phyloP scores from a whole-genome alignment of 2,329 filamentous ascomycete species.

The Incumbomyces lentus region DNA sequence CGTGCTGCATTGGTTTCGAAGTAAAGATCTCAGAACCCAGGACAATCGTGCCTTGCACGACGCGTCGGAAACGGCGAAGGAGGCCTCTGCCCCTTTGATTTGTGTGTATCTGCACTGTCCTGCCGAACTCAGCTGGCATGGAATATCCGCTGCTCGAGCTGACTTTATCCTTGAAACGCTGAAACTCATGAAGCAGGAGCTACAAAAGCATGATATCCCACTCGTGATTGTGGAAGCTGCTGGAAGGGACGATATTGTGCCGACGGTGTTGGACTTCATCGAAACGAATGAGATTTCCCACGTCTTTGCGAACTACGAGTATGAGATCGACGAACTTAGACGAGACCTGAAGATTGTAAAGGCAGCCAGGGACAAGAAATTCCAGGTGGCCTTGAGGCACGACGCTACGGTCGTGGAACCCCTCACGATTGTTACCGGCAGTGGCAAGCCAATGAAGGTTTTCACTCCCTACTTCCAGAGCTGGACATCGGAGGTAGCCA shows the following conservation, averaged over 20 bases:
- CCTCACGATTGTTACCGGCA: slow-evolving; percentile 32
- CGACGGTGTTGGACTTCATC: slow-evolving; percentile 33
- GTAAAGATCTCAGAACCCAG: slow-evolving; percentile 40
- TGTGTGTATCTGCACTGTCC: slow-evolving; percentile 39
- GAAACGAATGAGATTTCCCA: slow-evolving; percentile 36
- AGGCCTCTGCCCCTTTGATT: slow-evolving; percentile 33
- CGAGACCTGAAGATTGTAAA: slow-evolving; percentile 37
- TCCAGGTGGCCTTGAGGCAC: slow-evolving; percentile 36
- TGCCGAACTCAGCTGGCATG: slow-evolving; percentile 41
- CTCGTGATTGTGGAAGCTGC: slow-evolving; percentile 36
- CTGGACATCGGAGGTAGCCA: slow-evolving; percentile 36
- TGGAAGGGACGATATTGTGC: slow-evolving; percentile 33
- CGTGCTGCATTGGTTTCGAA: slow-evolving; percentile 43
- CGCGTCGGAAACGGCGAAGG: slow-evolving; percentile 37
- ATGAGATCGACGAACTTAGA: slow-evolving; percentile 36
- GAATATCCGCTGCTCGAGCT: slow-evolving; percentile 38
- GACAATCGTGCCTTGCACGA: slow-evolving; percentile 40
- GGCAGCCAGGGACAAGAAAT: slow-evolving; percentile 21
- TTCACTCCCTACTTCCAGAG: slow-evolving; percentile 42
- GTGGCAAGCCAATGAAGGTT: slow-evolving; percentile 40
- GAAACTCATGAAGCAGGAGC: slow-evolving; percentile 34
- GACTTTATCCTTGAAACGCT: slow-evolving; percentile 41
- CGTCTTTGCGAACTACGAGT: slow-evolving; percentile 39
- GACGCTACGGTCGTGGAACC: slow-evolving; percentile 42
- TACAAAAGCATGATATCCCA: slow-evolving; percentile 40